phyloP scores from a whole-genome alignment of 1,284 basidiomycete species.

The Naganishia albida region DNA sequence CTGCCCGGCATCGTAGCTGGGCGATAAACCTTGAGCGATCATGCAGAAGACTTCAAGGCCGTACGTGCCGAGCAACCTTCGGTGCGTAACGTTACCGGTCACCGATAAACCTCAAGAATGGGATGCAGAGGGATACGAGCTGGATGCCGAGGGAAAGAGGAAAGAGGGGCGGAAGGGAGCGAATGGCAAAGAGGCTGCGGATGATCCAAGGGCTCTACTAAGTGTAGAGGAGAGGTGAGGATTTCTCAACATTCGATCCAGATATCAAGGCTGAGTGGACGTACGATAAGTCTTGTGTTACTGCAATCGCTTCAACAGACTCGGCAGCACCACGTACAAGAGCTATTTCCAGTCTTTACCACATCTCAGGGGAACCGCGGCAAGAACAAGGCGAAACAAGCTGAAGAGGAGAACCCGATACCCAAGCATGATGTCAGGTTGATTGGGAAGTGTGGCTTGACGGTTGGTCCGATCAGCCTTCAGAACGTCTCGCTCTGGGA shows the following conservation, averaged over 20 bases:
- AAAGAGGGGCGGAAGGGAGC: not conserved
- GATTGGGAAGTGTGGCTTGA: conserved; percentile 17
- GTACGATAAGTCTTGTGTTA: conserved; percentile 1
- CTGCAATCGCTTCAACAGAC: conserved; percentile 27
- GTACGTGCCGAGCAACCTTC: conserved; percentile 13
- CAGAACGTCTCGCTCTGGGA: conserved; percentile 18
- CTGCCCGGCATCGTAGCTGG: not conserved
- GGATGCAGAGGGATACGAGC: conserved; percentile 5
- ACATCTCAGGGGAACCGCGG: not conserved
- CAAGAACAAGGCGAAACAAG: not conserved
- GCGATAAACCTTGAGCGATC: no score
- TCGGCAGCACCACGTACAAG: conserved; percentile 21
- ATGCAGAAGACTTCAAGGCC: not conserved
- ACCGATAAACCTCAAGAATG: conserved; percentile 8
- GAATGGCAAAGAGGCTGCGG: not conserved
- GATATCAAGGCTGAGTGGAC: not conserved
- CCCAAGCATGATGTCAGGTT: conserved; percentile 16
- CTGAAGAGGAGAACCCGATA: conserved; percentile 5
- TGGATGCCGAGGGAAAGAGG: not conserved
- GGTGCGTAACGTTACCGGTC: not conserved
- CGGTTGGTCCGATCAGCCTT: conserved; percentile 20
- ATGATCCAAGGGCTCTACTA: not conserved
- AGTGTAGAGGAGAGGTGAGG: conserved; percentile 13
- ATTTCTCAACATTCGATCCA: not conserved
- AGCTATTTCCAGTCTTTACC: conserved; percentile 21